Percentiles rank a stretch among this genome's conserved stretches.
phyloP scores from a whole-genome alignment of 768 basidiomycete species.

The Hydnum rufescens region DNA sequence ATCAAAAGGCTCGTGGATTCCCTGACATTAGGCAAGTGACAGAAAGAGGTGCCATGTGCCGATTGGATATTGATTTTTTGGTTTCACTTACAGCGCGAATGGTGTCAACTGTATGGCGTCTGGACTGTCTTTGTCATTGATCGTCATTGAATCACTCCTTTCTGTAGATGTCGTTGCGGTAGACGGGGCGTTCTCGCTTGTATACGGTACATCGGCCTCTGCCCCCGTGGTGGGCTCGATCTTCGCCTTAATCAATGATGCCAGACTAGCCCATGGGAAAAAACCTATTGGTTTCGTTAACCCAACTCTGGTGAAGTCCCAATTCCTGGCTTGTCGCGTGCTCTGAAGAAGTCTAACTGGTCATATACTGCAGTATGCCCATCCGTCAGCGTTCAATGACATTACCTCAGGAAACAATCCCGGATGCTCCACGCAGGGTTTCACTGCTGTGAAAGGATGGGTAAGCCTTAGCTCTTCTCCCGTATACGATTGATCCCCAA shows the following conservation, averaged over 20 bases:
- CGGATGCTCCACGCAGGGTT: constrained; percentile 8
- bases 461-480: too few relatives aligned
- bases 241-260: constrained; percentile 22
- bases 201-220: constrained; percentile 22
- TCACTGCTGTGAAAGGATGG: constrained; percentile 4
- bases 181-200: constrained; percentile 17
- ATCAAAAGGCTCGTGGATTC: constrained; percentile 7
- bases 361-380: constrained; percentile 10
- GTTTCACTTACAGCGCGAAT: constrained; percentile 6
- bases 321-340: too few relatives aligned
- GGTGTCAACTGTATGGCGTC: not conserved
- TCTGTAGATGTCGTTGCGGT: constrained; percentile 13
- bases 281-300: constrained; percentile 17
- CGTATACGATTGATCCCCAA: too few relatives aligned
- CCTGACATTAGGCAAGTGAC: too few relatives aligned
- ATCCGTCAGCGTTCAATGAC: constrained; percentile 14
- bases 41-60: too few relatives aligned
- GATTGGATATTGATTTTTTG: too few relatives aligned
- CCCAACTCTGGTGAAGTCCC: too few relatives aligned
- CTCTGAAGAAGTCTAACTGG: too few relatives aligned
- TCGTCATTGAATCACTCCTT: too few relatives aligned
- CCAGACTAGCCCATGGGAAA: constrained; percentile 20
- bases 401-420: constrained; percentile 13
- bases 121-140: not conserved
- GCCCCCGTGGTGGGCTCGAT: constrained; percentile 20